phyloP scores from a whole-genome alignment of 768 basidiomycete species.

The Macrocybe gigantea region DNA sequence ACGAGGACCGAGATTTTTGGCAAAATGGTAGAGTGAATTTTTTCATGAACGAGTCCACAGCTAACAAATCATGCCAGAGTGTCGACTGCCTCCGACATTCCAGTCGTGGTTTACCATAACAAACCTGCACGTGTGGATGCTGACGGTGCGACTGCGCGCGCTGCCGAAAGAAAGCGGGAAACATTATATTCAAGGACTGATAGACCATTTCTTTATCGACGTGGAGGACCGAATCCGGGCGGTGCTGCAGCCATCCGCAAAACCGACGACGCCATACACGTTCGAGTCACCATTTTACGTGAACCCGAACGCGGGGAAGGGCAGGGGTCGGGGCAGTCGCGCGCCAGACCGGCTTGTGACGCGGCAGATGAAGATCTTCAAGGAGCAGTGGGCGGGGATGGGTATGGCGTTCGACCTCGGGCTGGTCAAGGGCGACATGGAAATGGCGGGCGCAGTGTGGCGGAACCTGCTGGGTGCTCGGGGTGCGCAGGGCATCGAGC shows the following conservation, averaged over 20 bases:
- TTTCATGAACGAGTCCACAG: slow-evolving; percentile 1
- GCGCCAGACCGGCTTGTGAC: slow-evolving; percentile 78
- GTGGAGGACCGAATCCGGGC: slow-evolving; percentile 84
- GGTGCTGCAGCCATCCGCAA: slow-evolving; percentile 58
- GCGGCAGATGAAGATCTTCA: slow-evolving; percentile 87
- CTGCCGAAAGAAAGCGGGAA: slow-evolving; percentile 64
- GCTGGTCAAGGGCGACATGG: slow-evolving; percentile 68
- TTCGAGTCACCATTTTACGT: slow-evolving; percentile 37
- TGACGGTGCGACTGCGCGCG: slow-evolving; percentile 82
- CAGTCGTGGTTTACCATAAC: slow-evolving; percentile 96
- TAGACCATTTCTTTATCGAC: slow-evolving; percentile 95
- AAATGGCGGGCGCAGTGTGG: slow-evolving; percentile 87
- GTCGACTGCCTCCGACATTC: slow-evolving; percentile 84
- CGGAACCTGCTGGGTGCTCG: slow-evolving; percentile 84
- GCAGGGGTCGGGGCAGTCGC: slow-evolving; percentile 20
- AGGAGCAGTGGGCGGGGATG: slow-evolving; percentile 87
- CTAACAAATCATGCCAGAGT: slow-evolving; percentile 41
- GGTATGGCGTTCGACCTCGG: slow-evolving; percentile 76
- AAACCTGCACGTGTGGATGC: slow-evolving; percentile 89
- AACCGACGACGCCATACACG: slow-evolving; percentile 38
- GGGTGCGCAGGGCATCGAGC: slow-evolving; percentile 63
- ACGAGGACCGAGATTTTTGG: slow-evolving; percentile 61
- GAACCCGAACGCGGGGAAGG: slow-evolving; percentile 33
- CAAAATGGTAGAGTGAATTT: slow-evolving; percentile 42
- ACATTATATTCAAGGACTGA: slow-evolving; percentile 70